Base-by-base conservation (phyloP, 495 filamentous ascomycete species). In the Darksidea phi region DNA sequence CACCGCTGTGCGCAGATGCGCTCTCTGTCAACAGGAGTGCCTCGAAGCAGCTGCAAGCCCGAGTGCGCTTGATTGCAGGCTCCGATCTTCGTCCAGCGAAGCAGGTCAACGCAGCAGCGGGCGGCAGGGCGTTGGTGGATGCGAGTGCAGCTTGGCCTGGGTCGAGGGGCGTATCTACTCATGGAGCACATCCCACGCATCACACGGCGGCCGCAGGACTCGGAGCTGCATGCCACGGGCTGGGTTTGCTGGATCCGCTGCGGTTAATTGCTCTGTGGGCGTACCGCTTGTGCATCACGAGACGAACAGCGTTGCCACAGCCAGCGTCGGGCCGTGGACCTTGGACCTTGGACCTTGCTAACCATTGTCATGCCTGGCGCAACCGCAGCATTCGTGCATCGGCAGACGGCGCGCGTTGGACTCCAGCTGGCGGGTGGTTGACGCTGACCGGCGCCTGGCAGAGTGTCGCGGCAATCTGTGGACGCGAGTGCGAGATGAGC, bases 241-340 rank as follows among this genome's bases (percentile, higher is more conserved):
- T 15, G 6, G 15, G 43, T 48, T 7, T 48, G 21, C 47, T 54
- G 17, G 34, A 23, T 55, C 42, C 49, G 54, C 37, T 26, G 42
- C 38, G 45, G 45, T 20, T 42, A 18, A 55, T 48, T 55, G 50
- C 59, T 48, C 42, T n/a, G 32, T 3, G 6, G 47, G 34, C 58
- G 37, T 54, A 61, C 24, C 24, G 41, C 28, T 42, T 54, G 59
- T 63, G 52, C 59, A 63, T 63, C 59, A 63, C 59, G 34, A 50
- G 59, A 63, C 52, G 59, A 34, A 47, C n/a, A 1, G 24, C 13
- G 41, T 20, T 43, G 41, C 42, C 48, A 8, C 41, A 23, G 49
- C 48, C n/a, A 55, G 59, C 51, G 26, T 48, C 59, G 59, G 51
- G 15, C 26, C 43, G 41, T 21, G 41, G 48, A 34, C 57, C 48